Percentiles rank a stretch among this genome's conserved stretches.
phyloP scores from a whole-genome alignment of 106 monocot species.

The Dioscorea dumetorum region DNA sequence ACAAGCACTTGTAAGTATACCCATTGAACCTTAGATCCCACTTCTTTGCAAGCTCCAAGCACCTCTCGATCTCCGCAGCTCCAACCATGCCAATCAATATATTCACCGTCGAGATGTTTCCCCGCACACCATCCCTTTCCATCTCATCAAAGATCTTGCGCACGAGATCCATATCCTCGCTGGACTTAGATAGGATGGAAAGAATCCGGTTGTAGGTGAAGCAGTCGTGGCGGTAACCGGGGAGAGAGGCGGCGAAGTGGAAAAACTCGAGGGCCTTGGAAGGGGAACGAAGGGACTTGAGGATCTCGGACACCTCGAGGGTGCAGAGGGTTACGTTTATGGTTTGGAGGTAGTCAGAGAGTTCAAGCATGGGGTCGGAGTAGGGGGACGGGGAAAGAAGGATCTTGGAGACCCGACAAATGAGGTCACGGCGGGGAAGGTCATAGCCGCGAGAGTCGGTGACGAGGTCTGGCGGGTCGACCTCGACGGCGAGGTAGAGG shows the following conservation, averaged over 20 bases:
- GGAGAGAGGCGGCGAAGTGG: slow-evolving; percentile 48
- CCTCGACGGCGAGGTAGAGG: slow-evolving; percentile 46
- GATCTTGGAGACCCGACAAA: slow-evolving; percentile 58
- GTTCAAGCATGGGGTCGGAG: slow-evolving; percentile 59
- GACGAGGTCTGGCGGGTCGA: slow-evolving; percentile 33
- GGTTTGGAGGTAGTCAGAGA: slow-evolving; percentile 67
- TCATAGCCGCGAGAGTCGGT: slow-evolving; percentile 46
- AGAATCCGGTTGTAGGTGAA: slow-evolving; percentile 88
- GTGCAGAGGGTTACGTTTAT: slow-evolving; percentile 56
- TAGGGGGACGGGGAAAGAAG: slow-evolving; percentile 28
- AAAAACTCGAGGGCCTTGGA: slow-evolving; percentile 59
- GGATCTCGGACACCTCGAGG: slow-evolving; percentile 65
- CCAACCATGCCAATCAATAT: slow-evolving; percentile 61
- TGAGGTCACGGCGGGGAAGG: slow-evolving; percentile 75
- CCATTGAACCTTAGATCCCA: slow-evolving; percentile 76
- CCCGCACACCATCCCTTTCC: slow-evolving; percentile 61
- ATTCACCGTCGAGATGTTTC: slow-evolving; percentile 83
- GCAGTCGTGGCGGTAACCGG: slow-evolving; percentile 71
- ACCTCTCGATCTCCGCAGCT: slow-evolving; percentile 35
- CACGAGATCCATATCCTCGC: slow-evolving; percentile 14
- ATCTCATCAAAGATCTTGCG: slow-evolving; percentile 50
- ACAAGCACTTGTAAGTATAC: slow-evolving; percentile 82
- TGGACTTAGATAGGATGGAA: slow-evolving; percentile 23
- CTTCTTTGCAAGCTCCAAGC: slow-evolving; percentile 57
- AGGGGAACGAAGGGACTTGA: slow-evolving; percentile 42